phyloP scores from a whole-genome alignment of 2,329 filamentous ascomycete species.

The Aureobasidium zeae region DNA sequence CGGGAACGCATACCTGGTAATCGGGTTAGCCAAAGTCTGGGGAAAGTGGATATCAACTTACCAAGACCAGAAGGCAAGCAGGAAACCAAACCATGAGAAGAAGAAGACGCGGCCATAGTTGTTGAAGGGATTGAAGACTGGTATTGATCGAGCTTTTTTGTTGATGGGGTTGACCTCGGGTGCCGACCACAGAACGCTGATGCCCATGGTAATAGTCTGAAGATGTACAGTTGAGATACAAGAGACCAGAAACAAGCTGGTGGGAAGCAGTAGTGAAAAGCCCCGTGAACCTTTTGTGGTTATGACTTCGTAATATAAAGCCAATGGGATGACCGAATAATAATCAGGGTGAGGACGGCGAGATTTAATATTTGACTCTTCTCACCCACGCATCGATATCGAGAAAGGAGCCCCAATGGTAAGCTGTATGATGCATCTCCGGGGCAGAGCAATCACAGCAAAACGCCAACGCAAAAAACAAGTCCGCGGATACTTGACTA shows the following conservation, averaged over 20 bases:
- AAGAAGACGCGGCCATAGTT: conserved; percentile 81
- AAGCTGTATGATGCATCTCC: conserved; percentile 14
- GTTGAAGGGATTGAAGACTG: conserved; percentile 67
- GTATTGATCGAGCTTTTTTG: conserved; percentile 71
- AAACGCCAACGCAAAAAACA: conserved; percentile 17
- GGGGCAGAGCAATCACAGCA: conserved; percentile 12
- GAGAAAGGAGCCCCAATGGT: not conserved
- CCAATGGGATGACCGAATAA: conserved; percentile 9
- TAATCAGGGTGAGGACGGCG: not conserved
- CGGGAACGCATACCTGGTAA: conserved; percentile 70
- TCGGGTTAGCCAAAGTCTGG: conserved; percentile 11
- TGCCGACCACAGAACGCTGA: conserved; percentile 35
- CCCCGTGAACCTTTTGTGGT: conserved; percentile 1
- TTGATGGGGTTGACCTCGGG: conserved; percentile 78
- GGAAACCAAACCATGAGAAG: conserved; percentile 80
- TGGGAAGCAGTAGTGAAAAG: not conserved
- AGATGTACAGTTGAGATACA: not conserved
- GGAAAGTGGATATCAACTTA: conserved; percentile 25
- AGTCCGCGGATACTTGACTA: conserved; percentile 16
- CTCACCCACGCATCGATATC: not conserved
- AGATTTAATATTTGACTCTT: conserved; percentile 12
- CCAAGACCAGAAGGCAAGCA: conserved; percentile 82
- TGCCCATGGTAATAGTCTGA: conserved; percentile 12
- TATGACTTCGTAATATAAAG: conserved; percentile 11
- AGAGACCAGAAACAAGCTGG: not conserved